Evolutionary conservation across 164 flowering plant species (phyloP).

Genomic region (Chimonanthus salicifolius): DNA sequence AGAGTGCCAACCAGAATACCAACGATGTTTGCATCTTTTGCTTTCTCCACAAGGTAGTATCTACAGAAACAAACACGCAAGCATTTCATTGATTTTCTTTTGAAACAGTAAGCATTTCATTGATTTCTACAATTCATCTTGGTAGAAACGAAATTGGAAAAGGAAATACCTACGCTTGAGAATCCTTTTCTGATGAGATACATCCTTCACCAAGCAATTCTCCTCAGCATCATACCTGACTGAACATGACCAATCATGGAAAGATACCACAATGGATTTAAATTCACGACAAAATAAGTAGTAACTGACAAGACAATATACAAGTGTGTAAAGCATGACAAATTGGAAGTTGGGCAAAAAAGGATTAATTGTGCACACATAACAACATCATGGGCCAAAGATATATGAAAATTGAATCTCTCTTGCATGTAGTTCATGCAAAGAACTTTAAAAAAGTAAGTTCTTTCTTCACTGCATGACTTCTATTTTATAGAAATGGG

Average conservation of each 20-base stretch:
- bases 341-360: not conserved
- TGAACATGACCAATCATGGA: conserved; percentile 26
- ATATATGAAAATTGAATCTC: not conserved
- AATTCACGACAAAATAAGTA: not conserved
- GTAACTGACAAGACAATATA: not conserved
- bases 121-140: not conserved
- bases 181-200: conserved; percentile 55
- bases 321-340: not conserved
- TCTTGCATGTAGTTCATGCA: not conserved
- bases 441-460: not conserved
- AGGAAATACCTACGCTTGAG: conserved; percentile 79
- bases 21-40: conserved; percentile 92
- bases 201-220: conserved; percentile 47
- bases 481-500: not conserved
- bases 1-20: conserved; percentile 97
- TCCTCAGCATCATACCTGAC: conserved; percentile 74
- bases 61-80: conserved; percentile 28
- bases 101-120: not conserved
- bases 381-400: not conserved
- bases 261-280: not conserved
- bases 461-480: not conserved
- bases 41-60: conserved; percentile 91
- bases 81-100: not conserved
- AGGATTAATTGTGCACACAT: not conserved
- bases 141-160: not conserved